phyloP scores from a whole-genome alignment of 1,284 basidiomycete species.

The Ustilago trichophora region DNA sequence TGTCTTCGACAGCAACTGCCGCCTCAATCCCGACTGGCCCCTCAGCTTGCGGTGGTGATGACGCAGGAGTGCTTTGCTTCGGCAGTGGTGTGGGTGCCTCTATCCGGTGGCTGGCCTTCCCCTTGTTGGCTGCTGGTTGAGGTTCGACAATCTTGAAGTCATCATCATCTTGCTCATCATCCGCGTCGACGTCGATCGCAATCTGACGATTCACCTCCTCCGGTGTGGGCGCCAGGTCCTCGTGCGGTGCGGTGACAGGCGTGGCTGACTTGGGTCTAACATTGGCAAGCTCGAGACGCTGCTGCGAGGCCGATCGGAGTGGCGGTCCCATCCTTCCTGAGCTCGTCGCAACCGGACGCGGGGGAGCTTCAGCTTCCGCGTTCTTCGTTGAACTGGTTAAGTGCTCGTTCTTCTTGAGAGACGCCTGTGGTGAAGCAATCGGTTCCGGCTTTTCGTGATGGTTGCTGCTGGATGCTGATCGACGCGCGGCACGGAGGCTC shows the following conservation, averaged over 20 bases:
- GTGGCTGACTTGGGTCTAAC: constrained; percentile 3
- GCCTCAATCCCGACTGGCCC: not conserved
- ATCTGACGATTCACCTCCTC: constrained; percentile 41
- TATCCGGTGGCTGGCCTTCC: not conserved
- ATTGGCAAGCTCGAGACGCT: constrained; percentile 18
- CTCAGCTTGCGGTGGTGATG: not conserved
- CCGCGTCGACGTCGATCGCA: constrained; percentile 6
- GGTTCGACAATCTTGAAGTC: constrained; percentile 16
- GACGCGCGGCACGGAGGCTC: constrained; percentile 35
- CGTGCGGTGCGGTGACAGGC: constrained; percentile 3
- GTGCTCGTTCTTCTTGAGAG: not conserved
- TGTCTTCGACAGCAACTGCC: not conserved
- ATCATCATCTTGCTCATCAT: constrained; percentile 4
- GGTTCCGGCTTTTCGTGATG: constrained; percentile 13
- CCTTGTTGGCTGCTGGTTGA: not conserved
- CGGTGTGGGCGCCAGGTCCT: constrained; percentile 26
- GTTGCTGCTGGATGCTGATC: constrained; percentile 16
- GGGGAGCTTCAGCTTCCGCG: not conserved
- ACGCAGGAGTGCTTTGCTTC: not conserved
- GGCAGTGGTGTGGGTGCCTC: not conserved
- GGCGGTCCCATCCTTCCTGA: constrained; percentile 32
- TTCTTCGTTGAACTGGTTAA: not conserved
- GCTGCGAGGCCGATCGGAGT: constrained; percentile 35
- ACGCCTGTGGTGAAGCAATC: not conserved
- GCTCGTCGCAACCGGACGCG: not conserved